Base-by-base conservation (phyloP, 208 protist species). In the Crithidia bombi region DNA sequence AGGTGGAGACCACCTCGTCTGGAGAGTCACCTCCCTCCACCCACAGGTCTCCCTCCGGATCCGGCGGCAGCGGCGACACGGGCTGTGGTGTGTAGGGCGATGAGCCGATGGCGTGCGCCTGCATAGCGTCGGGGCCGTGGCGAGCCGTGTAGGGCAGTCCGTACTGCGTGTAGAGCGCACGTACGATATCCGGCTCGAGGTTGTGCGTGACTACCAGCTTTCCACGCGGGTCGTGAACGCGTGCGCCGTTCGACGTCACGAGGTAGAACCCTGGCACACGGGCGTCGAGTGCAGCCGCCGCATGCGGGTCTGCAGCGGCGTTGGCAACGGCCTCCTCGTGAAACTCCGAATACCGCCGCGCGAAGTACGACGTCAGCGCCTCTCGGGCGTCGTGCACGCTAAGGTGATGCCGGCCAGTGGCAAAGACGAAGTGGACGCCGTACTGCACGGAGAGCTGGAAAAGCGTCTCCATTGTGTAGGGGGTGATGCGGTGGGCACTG, bases 171-270 rank as follows among this genome's bases (percentile, higher is more conserved):
- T 88, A 90, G n/a, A 93, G 68, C n/a, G 32, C 62, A 12, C 52
- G 36, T 32, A 89, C 82, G 36, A 86, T 70, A n/a, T 78, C 75
- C 5, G 79, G 61, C 6, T 85, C 73, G 26, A 94, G 33, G 62
- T 87, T 71, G 68, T 85, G 83, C 56, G 30, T 21, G 5, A 78
- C 35, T 33, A 90, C 14, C 7, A 94, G 70, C 19, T 69, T 51
- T 3, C 83, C 83, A 1, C 52, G 6, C n/a, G 80, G 69, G 54
- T 81, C 73, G 23, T 91, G 83, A 33, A 91, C 75, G 39, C 85
- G 78, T 21, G 85, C 85, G 7, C 88, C 88, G 64, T 94, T 91
- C 3, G 83, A 91, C 3, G 83, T 75, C 26, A 92, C 66, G 5
- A 91, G 47, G 65, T 80, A 91, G 63, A 94, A 89, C 7, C 81